Base-by-base conservation (phyloP, 495 filamentous ascomycete genomes). In the Aspergillus asperescens region DNA sequence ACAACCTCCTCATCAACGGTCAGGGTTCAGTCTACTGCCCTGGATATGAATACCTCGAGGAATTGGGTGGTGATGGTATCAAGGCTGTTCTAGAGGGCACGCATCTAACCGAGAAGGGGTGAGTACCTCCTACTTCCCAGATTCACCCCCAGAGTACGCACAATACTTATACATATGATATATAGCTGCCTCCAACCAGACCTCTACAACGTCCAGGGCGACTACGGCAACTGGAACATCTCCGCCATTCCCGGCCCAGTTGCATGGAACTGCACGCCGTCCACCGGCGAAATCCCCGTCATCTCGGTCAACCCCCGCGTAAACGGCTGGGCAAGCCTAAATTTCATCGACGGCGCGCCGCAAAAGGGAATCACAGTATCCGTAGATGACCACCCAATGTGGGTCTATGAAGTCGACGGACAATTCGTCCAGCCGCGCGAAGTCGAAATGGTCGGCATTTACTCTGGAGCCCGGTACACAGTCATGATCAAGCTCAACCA, bases 1-100 rank as follows among this genome's bases (percentile, higher is more conserved):
- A 80, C 44, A 73, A 67, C 45, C 58, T 81, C 12, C 68, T 82
- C 0, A 59, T 82, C 52, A 80, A 82, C 52, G 78, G 78, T 12
- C 70, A 72, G 46, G 79, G 78, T n/a, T 60, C 61, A 15, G 71
- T 78, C 13, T 65, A 76, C 41, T 81, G 78, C 54, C 70, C 66
- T 27, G 58, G 69, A 0, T 55, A 67, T 9, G 64, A 71, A 2
- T 64, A 72, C 15, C 67, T 74, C 28, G 66, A 56, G 38, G 67
- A 48, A 42, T 54, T 59, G 6, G 56, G 63, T 13, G 61, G 58
- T 38, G 48, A 55, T 7, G 27, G 62, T 0, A 55, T 74, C 13
- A 50, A 71, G 12, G 58, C 60, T 12, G 44, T 63, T 5, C 63
- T 69, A 32, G 62, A 60, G 9, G 66, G 64, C 22, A 48, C 57